These are phyloP conservation scores for Pistacia atlantica DNA, from an alignment of 345 rosid species.

Conservation along the genomic window DNA sequence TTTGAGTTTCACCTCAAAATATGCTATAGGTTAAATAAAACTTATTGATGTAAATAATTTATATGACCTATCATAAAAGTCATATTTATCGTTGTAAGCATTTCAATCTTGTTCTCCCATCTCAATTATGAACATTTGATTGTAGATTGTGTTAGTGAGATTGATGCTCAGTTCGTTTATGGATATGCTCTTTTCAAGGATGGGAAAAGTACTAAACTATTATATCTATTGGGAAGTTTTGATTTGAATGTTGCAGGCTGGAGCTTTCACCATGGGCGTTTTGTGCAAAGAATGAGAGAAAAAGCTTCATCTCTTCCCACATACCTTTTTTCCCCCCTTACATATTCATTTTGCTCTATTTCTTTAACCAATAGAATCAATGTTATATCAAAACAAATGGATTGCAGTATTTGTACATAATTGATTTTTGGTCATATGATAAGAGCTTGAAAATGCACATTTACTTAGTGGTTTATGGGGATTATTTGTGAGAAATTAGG, in stretches of 20 bases:
- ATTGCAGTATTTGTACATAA: no score
- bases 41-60: no score
- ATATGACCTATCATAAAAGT: no score
- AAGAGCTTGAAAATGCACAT: no score
- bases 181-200: slow-evolving; percentile 54
- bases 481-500: no score
- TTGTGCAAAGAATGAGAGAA: slow-evolving; percentile 53
- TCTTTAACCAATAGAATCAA: neutral
- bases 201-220: slow-evolving; percentile 38
- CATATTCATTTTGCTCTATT: neutral
- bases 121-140: neutral
- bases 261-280: slow-evolving; percentile 59
- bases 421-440: no score
- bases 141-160: slow-evolving; percentile 50
- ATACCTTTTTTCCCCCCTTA: slow-evolving; percentile 24
- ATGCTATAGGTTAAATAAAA: no score
- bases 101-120: no score
- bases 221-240: slow-evolving; percentile 45
- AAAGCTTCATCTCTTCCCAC: slow-evolving; percentile 55
- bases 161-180: slow-evolving; percentile 45
- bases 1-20: no score
- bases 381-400: neutral
- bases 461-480: no score
- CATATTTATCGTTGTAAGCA: neutral
- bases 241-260: slow-evolving; percentile 43